Conservation (phyloP, 352 stramenopile genomes). For the Saprolegnia parasitica region DNA sequence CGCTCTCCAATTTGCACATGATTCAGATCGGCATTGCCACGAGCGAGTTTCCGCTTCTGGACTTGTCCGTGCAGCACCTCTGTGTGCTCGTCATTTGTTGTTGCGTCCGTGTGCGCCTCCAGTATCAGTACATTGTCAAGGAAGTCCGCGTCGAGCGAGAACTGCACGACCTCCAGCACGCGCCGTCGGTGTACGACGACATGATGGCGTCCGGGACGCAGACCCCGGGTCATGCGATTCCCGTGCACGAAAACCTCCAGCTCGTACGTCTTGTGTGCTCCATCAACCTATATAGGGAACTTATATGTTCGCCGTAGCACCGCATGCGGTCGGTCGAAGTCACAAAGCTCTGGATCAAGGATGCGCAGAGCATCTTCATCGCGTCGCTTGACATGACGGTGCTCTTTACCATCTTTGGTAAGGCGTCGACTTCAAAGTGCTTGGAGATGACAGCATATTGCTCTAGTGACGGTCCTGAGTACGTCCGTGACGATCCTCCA, state of each 20-base stretch:
- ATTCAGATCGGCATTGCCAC: not conserved
- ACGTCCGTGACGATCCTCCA: conserved; percentile 78
- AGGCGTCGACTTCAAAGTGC: conserved; percentile 5
- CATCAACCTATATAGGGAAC: not conserved
- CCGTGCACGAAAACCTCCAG: conserved; percentile 28
- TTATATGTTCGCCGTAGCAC: too few relatives aligned
- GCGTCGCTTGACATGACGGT: conserved; percentile 74
- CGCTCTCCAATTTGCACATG: not conserved
- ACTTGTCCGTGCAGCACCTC: conserved; percentile 68
- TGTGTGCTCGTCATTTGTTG: conserved; percentile 79
- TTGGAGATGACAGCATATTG: not conserved
- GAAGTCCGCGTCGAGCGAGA: conserved; percentile 21
- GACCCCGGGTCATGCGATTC: not conserved
- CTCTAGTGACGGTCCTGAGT: conserved; percentile 58
- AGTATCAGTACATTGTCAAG: conserved; percentile 60
- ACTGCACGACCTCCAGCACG: conserved; percentile 2
- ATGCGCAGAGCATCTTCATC: conserved; percentile 72
- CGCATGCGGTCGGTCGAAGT: conserved; percentile 44
- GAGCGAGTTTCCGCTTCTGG: conserved; percentile 67
- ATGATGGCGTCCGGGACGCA: not conserved
- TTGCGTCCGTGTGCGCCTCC: conserved; percentile 68
- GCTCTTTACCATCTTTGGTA: conserved; percentile 77
- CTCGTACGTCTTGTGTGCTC: conserved; percentile 6
- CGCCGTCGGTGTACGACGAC: not conserved
- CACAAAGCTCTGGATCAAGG: conserved; percentile 57